Evolutionary conservation across 2,329 filamentous ascomycete species (phyloP), one percentile per base, ranked within the genome.

Genomic region (Colletotrichum shisoi): DNA sequence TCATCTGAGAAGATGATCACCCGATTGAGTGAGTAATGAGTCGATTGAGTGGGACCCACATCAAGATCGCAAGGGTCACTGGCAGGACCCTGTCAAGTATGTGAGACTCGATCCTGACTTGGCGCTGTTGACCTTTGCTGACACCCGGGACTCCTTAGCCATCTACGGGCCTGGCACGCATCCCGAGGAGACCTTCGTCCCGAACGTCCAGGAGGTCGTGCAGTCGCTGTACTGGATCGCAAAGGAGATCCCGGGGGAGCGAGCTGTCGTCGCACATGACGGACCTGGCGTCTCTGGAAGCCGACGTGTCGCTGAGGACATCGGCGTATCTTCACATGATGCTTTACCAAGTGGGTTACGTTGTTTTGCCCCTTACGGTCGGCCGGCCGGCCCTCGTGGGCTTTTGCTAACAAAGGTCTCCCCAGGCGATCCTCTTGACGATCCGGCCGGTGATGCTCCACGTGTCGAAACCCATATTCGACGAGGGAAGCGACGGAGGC

Each of bases 311-410:
- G 15, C 37, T 76, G 24, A 68, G 75, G 57, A 76, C 75, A 1
- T 75, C 74, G 19, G 75, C 75, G 13, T 75, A 74, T 1, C 51
- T 76, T 2, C 75, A 76, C 49, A 69, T 76, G 51, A 76, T 76
- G 75, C 69, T 76, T 6, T 76, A 75, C 45, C 74, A 76, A 69
- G 74, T 76, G 67, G 1, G 63, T 19, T 11, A n/a, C 24, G 24
- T 5, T 27, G 24, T 4, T 4, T 27, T 27, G 24, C 24, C 24
- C 24, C 24, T 27, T 5, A 27, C 24, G 24, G 24, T n/a, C n/a
- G n/a, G n/a, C n/a, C 24, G 24, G 24, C 4, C 24, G 24, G 4
- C 24, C 4, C 24, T 27, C 24, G 24, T 5, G 2, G 40, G 13
- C 11, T 8, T n/a, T 6, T 11, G 15, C 19, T 3, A 8, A n/a